A percentile compares a stretch with the other conserved stretches of the same genome.
These are phyloP conservation scores for Tuber melanosporum DNA, from an alignment of 495 filamentous ascomycete species.

Conservation along the genomic window DNA sequence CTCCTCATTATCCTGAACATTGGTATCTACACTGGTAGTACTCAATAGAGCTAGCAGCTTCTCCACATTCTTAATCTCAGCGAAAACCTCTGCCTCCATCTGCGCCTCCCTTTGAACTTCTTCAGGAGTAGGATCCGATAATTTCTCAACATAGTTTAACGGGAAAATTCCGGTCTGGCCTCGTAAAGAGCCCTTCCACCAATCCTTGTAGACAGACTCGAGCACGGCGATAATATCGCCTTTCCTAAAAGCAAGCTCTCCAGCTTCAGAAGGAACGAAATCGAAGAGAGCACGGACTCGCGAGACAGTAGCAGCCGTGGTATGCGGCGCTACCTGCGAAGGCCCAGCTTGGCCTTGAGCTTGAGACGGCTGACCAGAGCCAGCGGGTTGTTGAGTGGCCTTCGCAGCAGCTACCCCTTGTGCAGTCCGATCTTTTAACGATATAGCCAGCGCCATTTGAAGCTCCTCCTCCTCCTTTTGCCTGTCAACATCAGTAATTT, in stretches of 20 bases:
- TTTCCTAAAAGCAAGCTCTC: conserved; percentile 92
- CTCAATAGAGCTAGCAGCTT: conserved; percentile 90
- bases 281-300: conserved; percentile 90
- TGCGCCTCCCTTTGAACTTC: conserved; percentile 93
- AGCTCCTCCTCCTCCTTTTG: conserved; percentile 96
- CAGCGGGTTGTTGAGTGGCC: conserved; percentile 32
- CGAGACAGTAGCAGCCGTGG: conserved; percentile 95
- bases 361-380: conserved; percentile 28
- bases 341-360: conserved; percentile 21
- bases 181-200: conserved; percentile 94
- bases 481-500: conserved; percentile 82
- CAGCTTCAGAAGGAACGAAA: conserved; percentile 86
- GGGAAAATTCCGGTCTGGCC: conserved; percentile 97
- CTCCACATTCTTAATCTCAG: conserved; percentile 97
- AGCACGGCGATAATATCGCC: conserved; percentile 95
- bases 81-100: conserved; percentile 97
- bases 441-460: conserved; percentile 89
- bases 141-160: conserved; percentile 96
- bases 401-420: conserved; percentile 43
- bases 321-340: conserved; percentile 50
- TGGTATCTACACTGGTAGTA: conserved; percentile 82
- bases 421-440: conserved; percentile 70
- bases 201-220: conserved; percentile 97
- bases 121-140: conserved; percentile 87
- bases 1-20: conserved; percentile 83